Evolutionary conservation across 2,329 filamentous ascomycete species (phyloP).

Genomic region (Didymella pinodella): DNA sequence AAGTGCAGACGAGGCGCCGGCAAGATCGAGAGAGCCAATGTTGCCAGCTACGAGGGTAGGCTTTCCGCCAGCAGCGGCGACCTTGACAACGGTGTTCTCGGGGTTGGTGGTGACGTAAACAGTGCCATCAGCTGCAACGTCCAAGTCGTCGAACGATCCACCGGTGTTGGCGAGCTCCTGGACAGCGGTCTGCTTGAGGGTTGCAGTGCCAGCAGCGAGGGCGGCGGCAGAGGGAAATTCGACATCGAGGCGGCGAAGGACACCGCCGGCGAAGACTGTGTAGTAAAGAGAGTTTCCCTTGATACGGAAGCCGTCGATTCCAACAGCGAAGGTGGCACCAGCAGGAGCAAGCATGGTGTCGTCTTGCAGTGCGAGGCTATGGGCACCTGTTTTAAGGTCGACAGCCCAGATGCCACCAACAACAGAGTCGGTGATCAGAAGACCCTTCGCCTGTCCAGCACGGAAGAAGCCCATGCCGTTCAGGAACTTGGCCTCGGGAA

Average conservation of each 20-base stretch:
- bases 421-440: conserved; percentile 21
- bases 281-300: conserved; percentile 19
- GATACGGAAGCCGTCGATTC: conserved; percentile 21
- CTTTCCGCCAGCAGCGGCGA: conserved; percentile 19
- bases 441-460: conserved; percentile 13
- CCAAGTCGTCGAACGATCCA: conserved; percentile 20
- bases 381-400: conserved; percentile 16
- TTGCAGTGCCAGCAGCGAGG: conserved; percentile 18
- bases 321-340: conserved; percentile 18
- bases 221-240: conserved; percentile 13
- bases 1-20: conserved; percentile 20
- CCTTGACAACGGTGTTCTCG: conserved; percentile 22
- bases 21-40: conserved; percentile 12
- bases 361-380: conserved; percentile 20
- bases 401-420: conserved; percentile 20
- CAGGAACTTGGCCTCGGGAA: conserved; percentile 18
- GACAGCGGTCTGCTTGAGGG: conserved; percentile 17
- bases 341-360: conserved; percentile 17
- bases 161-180: conserved; percentile 22
- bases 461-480: conserved; percentile 19
- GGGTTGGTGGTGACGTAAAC: conserved; percentile 20
- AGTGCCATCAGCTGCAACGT: conserved; percentile 18
- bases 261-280: conserved; percentile 17
- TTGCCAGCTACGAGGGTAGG: conserved; percentile 19
- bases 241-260: conserved; percentile 19